phyloP scores from a whole-genome alignment of 2,329 filamentous ascomycete species.

The Colletotrichum sp. region DNA sequence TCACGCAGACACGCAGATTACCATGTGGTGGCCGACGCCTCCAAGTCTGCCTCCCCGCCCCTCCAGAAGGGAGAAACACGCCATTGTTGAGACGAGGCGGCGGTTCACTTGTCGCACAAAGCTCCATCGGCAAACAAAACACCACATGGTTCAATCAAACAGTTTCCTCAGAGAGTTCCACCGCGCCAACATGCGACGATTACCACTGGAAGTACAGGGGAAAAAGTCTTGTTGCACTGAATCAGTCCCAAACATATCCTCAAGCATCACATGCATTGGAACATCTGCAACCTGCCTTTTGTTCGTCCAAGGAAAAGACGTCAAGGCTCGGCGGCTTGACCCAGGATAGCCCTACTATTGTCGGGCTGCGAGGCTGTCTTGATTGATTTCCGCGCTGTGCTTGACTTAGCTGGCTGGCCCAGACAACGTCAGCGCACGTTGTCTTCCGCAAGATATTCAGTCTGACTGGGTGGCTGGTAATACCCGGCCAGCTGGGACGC shows the following conservation, averaged over 20 bases:
- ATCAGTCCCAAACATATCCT: not conserved
- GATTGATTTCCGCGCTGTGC: not conserved
- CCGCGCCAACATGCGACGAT: not conserved
- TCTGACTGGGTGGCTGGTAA: not conserved
- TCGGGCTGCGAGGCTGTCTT: not conserved
- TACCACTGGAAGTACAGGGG: not conserved
- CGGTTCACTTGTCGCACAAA: not conserved
- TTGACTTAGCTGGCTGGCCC: not conserved
- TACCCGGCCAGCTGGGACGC: not conserved
- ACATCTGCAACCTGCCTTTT: not conserved
- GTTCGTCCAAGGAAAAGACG: not conserved
- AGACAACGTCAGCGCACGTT: not conserved
- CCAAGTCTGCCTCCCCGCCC: not conserved
- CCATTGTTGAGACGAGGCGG: conserved; percentile 4
- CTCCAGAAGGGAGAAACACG: not conserved
- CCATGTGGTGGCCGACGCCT: not conserved
- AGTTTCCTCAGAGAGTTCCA: not conserved
- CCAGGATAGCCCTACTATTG: not conserved
- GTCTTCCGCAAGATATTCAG: not conserved
- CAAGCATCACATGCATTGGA: not conserved
- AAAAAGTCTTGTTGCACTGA: not conserved
- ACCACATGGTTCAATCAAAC: conserved; percentile 5
- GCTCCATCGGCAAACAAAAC: conserved; percentile 5
- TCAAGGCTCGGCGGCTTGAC: not conserved
- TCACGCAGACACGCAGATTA: not conserved